Percentiles rank a stretch among this genome's conserved stretches.
These are phyloP conservation scores for Tylopilus intermedius DNA, from an alignment of 768 basidiomycete genomes.

Conservation along the genomic window DNA sequence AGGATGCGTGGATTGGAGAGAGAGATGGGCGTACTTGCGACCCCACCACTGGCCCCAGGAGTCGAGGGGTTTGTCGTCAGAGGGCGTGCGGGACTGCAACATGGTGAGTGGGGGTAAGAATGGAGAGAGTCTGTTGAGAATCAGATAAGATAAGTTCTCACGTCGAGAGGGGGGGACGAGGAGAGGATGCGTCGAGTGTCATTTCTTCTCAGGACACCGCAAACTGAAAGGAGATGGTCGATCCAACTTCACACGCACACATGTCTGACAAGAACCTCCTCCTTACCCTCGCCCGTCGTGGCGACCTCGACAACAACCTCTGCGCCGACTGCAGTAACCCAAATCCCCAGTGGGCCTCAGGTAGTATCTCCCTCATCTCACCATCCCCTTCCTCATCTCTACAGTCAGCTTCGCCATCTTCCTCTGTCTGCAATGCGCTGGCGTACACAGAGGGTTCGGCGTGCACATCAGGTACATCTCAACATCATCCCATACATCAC, in stretches of 20 bases:
- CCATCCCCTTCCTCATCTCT: not conserved
- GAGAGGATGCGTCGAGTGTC: not conserved
- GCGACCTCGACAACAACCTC: constrained; percentile 66
- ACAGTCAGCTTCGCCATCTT: constrained; percentile 73
- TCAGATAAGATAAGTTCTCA: constrained; percentile 34
- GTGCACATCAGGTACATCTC: constrained; percentile 74
- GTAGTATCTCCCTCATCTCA: constrained; percentile 41
- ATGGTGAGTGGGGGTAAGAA: constrained; percentile 32
- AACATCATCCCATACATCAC: not conserved
- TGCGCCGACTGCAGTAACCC: constrained; percentile 84
- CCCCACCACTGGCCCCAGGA: constrained; percentile 70
- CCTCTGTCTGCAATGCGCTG: constrained; percentile 86
- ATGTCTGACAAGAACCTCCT: constrained; percentile 31
- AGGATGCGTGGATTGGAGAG: not conserved
- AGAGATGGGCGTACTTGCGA: constrained; percentile 44
- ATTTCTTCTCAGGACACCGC: not conserved
- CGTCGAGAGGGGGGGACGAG: constrained; percentile 4
- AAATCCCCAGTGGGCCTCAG: constrained; percentile 96
- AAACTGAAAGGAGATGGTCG: not conserved
- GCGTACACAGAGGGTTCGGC: constrained; percentile 83
- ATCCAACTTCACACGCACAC: constrained; percentile 7
- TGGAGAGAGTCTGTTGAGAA: constrained; percentile 11
- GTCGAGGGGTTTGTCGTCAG: constrained; percentile 44
- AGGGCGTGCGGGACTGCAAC: constrained; percentile 47
- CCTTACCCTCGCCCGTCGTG: constrained; percentile 66